phyloP scores from a whole-genome alignment of 257 asterid species.

The Solanum boliviense region DNA sequence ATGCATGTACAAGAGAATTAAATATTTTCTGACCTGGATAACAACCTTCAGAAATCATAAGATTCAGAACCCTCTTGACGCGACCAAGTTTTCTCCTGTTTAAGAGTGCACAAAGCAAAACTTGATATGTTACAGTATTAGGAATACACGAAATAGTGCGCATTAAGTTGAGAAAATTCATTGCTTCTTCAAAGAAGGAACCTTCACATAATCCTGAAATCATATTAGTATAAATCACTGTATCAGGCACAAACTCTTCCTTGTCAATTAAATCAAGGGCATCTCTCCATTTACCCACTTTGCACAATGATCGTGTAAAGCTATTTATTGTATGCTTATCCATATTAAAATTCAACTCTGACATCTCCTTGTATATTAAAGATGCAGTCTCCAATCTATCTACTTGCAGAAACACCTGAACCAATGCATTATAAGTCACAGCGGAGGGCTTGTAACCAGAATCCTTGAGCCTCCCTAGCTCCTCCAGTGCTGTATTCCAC shows the following conservation, averaged over 20 bases:
- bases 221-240: conserved; percentile 70
- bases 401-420: conserved; percentile 66
- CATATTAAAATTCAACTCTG: conserved; percentile 51
- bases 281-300: conserved; percentile 79
- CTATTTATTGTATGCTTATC: conserved; percentile 50
- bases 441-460: conserved; percentile 68
- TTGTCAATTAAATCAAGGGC: conserved; percentile 72
- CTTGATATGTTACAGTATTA: conserved; percentile 61
- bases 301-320: conserved; percentile 55
- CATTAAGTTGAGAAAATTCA: conserved; percentile 79
- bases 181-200: conserved; percentile 84
- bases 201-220: conserved; percentile 87
- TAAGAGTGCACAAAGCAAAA: conserved; percentile 73
- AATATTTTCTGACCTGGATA: conserved; percentile 75
- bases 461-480: conserved; percentile 79
- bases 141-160: conserved; percentile 69
- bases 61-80: conserved; percentile 72
- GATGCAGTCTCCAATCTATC: conserved; percentile 56
- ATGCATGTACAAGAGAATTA: conserved; percentile 74
- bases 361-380: conserved; percentile 80
- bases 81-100: conserved; percentile 78
- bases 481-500: conserved; percentile 90
- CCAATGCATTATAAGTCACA: conserved; percentile 55
- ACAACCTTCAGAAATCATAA: conserved; percentile 96
- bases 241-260: conserved; percentile 73